Evolutionary conservation across 2,329 filamentous ascomycete species (phyloP).

Genomic region (Neurospora sp.): DNA sequence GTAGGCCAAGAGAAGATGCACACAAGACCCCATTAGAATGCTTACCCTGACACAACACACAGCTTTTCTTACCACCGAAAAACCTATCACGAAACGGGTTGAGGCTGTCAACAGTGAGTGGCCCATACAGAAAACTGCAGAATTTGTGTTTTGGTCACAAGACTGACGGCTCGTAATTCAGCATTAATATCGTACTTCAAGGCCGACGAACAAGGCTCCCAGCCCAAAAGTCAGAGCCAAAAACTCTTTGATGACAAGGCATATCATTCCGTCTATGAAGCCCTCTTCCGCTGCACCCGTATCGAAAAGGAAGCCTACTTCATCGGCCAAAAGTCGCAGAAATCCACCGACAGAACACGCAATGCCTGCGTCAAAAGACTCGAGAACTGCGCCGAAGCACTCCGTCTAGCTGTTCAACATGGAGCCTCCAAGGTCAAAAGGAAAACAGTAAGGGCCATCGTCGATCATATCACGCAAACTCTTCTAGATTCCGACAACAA

Average conservation of each 20-base stretch:
- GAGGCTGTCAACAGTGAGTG: conserved; percentile 16
- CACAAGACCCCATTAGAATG: conserved; percentile 1
- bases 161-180: neutral
- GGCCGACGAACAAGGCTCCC: conserved; percentile 11
- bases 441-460: conserved; percentile 69
- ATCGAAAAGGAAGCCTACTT: conserved; percentile 58
- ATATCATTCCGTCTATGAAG: conserved; percentile 76
- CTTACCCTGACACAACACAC: conserved; percentile 1
- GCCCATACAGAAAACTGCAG: neutral
- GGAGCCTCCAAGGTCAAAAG: conserved; percentile 58
- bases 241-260: conserved; percentile 56
- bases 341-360: conserved; percentile 14
- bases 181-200: conserved; percentile 17
- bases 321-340: conserved; percentile 32
- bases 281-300: conserved; percentile 60
- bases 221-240: conserved; percentile 9
- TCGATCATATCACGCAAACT: conserved; percentile 74
- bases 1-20: conserved; percentile 8
- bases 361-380: conserved; percentile 49
- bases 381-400: conserved; percentile 56
- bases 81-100: conserved; percentile 10
- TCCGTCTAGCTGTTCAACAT: conserved; percentile 63
- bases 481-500: conserved; percentile 52
- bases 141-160: neutral
- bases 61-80: conserved; percentile 11